Base-by-base conservation (phyloP, 75 land plant genomes). In the Selaginella tamariscina region DNA sequence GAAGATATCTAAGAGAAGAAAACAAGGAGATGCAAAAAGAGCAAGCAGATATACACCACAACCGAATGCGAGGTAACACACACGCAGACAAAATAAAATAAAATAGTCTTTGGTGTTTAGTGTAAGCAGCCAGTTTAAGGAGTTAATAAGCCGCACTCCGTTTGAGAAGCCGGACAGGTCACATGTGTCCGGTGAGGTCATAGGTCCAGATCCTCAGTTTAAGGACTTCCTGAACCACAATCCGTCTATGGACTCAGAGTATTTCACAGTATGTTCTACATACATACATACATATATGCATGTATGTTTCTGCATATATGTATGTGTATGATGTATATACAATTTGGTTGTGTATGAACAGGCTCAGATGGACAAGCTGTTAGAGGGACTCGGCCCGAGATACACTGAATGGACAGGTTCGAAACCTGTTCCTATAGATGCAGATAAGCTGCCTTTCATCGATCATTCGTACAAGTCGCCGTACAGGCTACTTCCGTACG, bases 381-480 rank as follows among this genome's bases (percentile, higher is more conserved):
- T 86, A 67, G 80, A 81, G 68, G 77, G 73, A 32, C 57, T 87
- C 23, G 90, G 86, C n/a, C 86, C 90, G 32, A 77, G 84, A 0
- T 84, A 73, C 59, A 65, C 33, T 56, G 86, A 87, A 64, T 84
- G 86, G 90, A 56, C 81, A 32, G 90, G 90, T 0, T 68, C 33
- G 27, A 60, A 75, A 2, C 90, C 90, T 27, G 32, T 80, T 31
- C 84, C 86, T 22, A 81, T 87, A 62, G 90, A 87, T 77, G 90
- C 82, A 24, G 90, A 87, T 68, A 71, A 79, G 70, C 81, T 87
- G 29, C 84, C 84, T 67, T 20, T 49, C 49, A 57, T 74, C 0
- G 72, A 83, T 70, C 79, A 75, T 65, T 78, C 74, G 22, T 87
- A 78, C 66, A 74, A 32, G 33, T 69, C 84, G 15, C 86, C 90